A percentile compares a stretch with the other conserved stretches of the same genome.
These are phyloP conservation scores for Scedosporium minutisporum DNA, from an alignment of 2,329 filamentous ascomycete genomes.

Conservation along the genomic window DNA sequence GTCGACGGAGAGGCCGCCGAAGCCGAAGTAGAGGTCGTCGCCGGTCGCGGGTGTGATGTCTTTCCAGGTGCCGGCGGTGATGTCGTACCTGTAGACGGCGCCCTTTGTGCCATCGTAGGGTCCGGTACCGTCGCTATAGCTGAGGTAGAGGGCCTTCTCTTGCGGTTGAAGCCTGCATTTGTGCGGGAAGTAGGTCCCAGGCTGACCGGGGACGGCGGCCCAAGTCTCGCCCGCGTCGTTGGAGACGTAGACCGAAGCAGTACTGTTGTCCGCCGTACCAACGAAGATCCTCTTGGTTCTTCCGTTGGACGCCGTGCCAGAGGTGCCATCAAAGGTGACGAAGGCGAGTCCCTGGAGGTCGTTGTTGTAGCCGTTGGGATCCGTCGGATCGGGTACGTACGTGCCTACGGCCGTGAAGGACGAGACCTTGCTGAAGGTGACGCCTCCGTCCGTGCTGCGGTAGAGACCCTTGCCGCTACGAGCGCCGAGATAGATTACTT, in stretches of 20 bases:
- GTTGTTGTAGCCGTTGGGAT: slow-evolving; percentile 31
- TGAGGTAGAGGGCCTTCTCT: slow-evolving; percentile 45
- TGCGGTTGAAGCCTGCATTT: slow-evolving; percentile 39
- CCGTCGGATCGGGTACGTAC: slow-evolving; percentile 34
- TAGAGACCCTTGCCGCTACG: slow-evolving; percentile 49
- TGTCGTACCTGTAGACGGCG: slow-evolving; percentile 44
- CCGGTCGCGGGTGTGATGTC: slow-evolving; percentile 46
- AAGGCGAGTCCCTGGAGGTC: slow-evolving; percentile 39
- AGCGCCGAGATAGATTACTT: slow-evolving; percentile 48
- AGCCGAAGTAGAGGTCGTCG: slow-evolving; percentile 39
- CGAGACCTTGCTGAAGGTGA: slow-evolving; percentile 40
- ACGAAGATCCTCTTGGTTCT: slow-evolving; percentile 48
- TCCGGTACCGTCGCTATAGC: slow-evolving; percentile 44
- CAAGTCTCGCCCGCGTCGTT: slow-evolving; percentile 44
- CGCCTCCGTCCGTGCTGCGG: slow-evolving; percentile 47
- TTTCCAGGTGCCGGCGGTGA: slow-evolving; percentile 37
- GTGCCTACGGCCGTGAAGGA: slow-evolving; percentile 42
- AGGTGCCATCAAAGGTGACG: slow-evolving; percentile 46
- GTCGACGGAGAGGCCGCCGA: slow-evolving; percentile 46
- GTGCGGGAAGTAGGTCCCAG: slow-evolving; percentile 41
- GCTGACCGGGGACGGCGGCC: slow-evolving; percentile 39
- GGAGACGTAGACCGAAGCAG: slow-evolving; percentile 43
- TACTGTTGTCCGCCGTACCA: slow-evolving; percentile 41
- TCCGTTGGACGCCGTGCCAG: slow-evolving; percentile 20
- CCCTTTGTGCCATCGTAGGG: slow-evolving; percentile 47